Base-by-base conservation (phyloP, 2,329 filamentous ascomycete species). In the Pochonia chlamydosporia region DNA sequence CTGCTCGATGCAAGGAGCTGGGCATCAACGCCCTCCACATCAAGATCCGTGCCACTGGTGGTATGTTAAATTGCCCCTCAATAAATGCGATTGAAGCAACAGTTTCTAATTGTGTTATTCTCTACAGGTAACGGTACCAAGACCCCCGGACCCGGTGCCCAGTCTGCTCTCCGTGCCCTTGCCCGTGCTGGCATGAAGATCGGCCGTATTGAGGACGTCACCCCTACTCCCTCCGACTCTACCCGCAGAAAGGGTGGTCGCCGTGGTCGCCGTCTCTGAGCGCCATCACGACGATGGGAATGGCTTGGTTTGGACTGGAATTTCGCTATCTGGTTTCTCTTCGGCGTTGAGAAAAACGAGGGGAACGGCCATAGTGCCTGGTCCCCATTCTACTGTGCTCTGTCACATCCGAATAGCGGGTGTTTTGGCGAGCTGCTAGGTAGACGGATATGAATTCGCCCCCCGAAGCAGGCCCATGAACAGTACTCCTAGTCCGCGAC, bases 211-310 rank as follows among this genome's bases (percentile, higher is more conserved):
- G 93, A 99, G 87, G 93, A 99, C 73, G 93, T 99, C 59, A 99
- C 95, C 65, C 93, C 93, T 66, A 99, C 93, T 54, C 93, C 95
- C 65, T 99, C 93, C 75, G 93, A 99, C 78, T 96, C 89, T 74
- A 99, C 93, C 69, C 89, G 93, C 79, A 91, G 92, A 81, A 99
- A 99, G 90, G 93, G 93, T 81, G 93, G 93, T 96, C 91, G 93
- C 78, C 92, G 93, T 88, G 93, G 93, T 97, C 93, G 93, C 80
- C 92, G 93, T 96, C 88, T 99, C 76, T 99, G 81, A 88, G 76
- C 52, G 44, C 49, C 45, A 43, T 48, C 43, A 43, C 31, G 28
- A 40, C 43, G 24, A 36, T 37, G 13, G 59, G 50, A 54, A 51
- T 56, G 52, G 55, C 55, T 59, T 61, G 56, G 58, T 56, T 61